phyloP scores from a whole-genome alignment of 768 basidiomycete genomes.

The Baorangia bicolor region DNA sequence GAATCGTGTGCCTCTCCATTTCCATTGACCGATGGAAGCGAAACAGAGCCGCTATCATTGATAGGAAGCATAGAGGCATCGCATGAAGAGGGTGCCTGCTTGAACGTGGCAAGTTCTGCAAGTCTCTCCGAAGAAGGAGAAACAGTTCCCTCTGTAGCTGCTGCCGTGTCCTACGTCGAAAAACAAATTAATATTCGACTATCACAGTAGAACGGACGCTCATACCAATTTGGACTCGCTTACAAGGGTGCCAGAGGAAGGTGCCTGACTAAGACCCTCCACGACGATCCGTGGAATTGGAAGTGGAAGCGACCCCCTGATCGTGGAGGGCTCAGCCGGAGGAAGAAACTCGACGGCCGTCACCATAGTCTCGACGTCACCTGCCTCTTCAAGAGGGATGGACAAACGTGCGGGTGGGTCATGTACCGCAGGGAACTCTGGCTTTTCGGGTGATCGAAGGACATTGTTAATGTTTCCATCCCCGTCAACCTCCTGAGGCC shows the following conservation, averaged over 20 bases:
- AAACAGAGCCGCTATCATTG: slow-evolving; percentile 32
- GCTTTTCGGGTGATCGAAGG: slow-evolving; percentile 51
- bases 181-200: not conserved
- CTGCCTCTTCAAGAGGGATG: slow-evolving; percentile 12
- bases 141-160: slow-evolving; percentile 19
- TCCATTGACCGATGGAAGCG: slow-evolving; percentile 11
- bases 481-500: slow-evolving; percentile 59
- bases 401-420: slow-evolving; percentile 11
- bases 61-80: slow-evolving; percentile 38
- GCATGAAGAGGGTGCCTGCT: slow-evolving; percentile 7
- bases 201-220: not conserved
- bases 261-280: slow-evolving; percentile 9
- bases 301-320: slow-evolving; percentile 11
- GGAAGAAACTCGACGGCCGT: slow-evolving; percentile 25
- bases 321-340: slow-evolving; percentile 6
- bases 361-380: slow-evolving; percentile 25
- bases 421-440: slow-evolving; percentile 12
- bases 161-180: slow-evolving; percentile 21
- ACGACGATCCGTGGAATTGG: slow-evolving; percentile 21
- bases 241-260: slow-evolving; percentile 36
- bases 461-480: slow-evolving; percentile 74
- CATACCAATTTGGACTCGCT: slow-evolving; percentile 21
- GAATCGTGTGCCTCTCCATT: slow-evolving; percentile 6
- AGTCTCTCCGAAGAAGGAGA: slow-evolving; percentile 2
- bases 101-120: not conserved